Evolutionary conservation across 164 flowering plant species (phyloP).

Genomic region (Hamamelis virginiana): DNA sequence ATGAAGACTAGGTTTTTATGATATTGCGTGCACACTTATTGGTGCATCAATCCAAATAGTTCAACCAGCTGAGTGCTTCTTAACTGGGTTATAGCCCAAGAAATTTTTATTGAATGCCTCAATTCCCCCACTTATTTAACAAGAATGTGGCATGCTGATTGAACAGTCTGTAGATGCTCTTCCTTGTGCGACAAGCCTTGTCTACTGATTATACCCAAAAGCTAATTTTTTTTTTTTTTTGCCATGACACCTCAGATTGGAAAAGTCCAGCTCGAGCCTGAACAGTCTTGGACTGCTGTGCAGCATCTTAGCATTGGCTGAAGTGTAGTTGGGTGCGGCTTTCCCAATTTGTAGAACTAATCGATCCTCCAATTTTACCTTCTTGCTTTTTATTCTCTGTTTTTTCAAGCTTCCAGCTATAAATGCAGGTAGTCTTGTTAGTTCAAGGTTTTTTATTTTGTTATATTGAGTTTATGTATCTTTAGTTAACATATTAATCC

Average conservation of each 20-base stretch:
- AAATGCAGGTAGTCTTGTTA: not conserved
- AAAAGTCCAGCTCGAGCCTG: conserved; percentile 55
- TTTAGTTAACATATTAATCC: no score
- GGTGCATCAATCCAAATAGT: not conserved
- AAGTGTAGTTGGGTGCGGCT: conserved; percentile 9
- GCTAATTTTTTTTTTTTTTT: not conserved
- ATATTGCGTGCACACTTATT: not conserved
- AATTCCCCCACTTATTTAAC: no score
- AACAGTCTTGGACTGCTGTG: conserved; percentile 59
- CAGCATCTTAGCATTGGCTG: conserved; percentile 49
- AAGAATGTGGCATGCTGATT: no score
- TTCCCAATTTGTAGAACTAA: conserved; percentile 14
- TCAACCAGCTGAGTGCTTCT: not conserved
- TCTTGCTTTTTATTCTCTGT: not conserved
- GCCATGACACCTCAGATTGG: conserved; percentile 39
- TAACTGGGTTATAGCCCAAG: not conserved
- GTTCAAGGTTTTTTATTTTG: no score
- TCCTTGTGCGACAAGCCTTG: not conserved
- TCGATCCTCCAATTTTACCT: no score
- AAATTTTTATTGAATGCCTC: no score
- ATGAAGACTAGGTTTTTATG: not conserved
- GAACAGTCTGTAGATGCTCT: not conserved
- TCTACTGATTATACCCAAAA: not conserved
- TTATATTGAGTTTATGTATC: no score
- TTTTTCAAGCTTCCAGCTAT: conserved; percentile 1